These are phyloP conservation scores for Gossypium lobatum DNA, from an alignment of 441 rosid species.

Conservation along the genomic window DNA sequence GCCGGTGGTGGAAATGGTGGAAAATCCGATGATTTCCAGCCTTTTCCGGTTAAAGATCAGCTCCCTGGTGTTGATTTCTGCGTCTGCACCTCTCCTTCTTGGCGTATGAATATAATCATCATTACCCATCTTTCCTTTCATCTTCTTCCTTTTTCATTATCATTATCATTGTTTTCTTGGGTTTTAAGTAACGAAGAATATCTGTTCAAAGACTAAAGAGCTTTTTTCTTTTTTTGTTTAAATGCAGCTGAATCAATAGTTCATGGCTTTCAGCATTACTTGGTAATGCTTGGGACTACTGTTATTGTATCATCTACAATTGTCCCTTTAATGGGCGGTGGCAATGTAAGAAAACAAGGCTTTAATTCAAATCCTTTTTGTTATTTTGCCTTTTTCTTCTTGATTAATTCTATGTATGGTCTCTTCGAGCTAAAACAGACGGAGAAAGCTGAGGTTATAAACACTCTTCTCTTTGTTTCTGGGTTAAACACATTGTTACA, in stretches of 20 bases:
- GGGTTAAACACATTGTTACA: constrained; percentile 67
- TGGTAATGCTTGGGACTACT: constrained; percentile 78
- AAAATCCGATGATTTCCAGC: constrained; percentile 55
- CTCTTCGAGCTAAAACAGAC: constrained; percentile 25
- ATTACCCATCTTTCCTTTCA: neutral
- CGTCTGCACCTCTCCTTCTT: constrained; percentile 64
- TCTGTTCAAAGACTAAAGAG: neutral
- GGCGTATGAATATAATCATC: constrained; percentile 40
- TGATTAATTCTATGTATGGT: neutral
- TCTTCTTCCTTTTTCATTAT: neutral
- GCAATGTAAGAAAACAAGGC: constrained; percentile 43
- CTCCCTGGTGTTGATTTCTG: constrained; percentile 77
- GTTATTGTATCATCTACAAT: constrained; percentile 58
- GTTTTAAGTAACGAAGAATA: neutral
- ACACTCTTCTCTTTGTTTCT: constrained; percentile 61
- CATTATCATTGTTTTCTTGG: neutral
- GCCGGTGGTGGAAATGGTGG: constrained; percentile 21
- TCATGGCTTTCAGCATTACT: constrained; percentile 75
- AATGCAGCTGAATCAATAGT: constrained; percentile 62
- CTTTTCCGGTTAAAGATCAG: constrained; percentile 73
- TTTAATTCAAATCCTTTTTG: neutral
- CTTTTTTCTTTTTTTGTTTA: neutral
- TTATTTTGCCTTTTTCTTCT: neutral
- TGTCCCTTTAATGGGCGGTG: constrained; percentile 77
- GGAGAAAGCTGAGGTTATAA: constrained; percentile 75